Conservation (phyloP, 1,284 basidiomycete species). For the Cystobasidium pallidum region DNA sequence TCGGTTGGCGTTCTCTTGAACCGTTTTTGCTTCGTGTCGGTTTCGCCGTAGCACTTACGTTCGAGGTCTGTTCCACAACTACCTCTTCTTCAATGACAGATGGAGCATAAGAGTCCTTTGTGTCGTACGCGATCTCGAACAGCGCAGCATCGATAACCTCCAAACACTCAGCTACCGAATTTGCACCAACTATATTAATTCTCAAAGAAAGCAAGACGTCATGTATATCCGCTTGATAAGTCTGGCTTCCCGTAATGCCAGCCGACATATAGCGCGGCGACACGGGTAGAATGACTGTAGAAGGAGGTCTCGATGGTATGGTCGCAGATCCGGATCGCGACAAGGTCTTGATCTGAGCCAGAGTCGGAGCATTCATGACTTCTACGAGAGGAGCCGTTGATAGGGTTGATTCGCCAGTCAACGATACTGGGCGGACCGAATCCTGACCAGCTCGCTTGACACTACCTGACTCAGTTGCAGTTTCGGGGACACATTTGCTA, state of each 20-base stretch:
- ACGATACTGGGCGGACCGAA: background rate
- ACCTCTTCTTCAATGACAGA: slow-evolving; percentile 25
- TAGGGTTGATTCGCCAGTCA: background rate
- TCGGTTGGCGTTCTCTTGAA: no score
- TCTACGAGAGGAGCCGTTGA: background rate
- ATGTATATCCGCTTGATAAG: slow-evolving; percentile 20
- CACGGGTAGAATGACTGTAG: slow-evolving; percentile 21
- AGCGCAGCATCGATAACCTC: slow-evolving; percentile 31
- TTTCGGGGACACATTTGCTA: background rate
- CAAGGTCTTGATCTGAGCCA: background rate
- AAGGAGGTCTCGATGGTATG: slow-evolving; percentile 13
- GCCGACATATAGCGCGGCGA: slow-evolving; percentile 4
- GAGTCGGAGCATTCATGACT: background rate
- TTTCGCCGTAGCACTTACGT: no score
- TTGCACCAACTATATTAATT: slow-evolving; percentile 21
- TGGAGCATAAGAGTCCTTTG: background rate
- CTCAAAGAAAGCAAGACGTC: slow-evolving; percentile 27
- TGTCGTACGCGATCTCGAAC: slow-evolving; percentile 39
- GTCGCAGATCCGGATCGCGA: slow-evolving; percentile 3
- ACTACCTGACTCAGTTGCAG: background rate
- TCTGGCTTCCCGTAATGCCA: background rate
- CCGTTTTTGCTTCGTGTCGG: no score
- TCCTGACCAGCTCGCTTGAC: background rate
- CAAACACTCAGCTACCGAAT: slow-evolving; percentile 20
- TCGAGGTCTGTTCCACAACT: no score